Percentiles rank a stretch among this genome's conserved stretches.
These are phyloP conservation scores for Penicillium turbatum DNA, from an alignment of 495 filamentous ascomycete species.

Conservation along the genomic window DNA sequence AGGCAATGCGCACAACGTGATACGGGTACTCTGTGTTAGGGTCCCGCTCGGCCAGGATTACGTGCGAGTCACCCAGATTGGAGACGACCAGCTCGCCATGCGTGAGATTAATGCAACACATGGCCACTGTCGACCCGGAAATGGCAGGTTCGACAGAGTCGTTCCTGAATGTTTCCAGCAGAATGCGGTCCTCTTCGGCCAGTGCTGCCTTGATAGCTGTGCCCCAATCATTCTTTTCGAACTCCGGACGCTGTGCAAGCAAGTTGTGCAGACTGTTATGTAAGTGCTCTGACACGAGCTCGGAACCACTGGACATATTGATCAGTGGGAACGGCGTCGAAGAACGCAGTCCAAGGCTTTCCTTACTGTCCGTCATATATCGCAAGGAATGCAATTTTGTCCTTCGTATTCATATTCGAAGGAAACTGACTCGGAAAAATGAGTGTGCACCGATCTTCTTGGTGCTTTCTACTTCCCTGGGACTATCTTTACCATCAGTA, in stretches of 20 bases:
- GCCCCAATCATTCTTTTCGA: conserved; percentile 29
- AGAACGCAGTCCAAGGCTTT: not conserved
- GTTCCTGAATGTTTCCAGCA: conserved; percentile 27
- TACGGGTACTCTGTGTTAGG: conserved; percentile 27
- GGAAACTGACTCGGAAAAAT: conserved; percentile 33
- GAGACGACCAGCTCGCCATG: conserved; percentile 33
- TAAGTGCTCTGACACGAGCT: conserved; percentile 33
- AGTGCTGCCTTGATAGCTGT: conserved; percentile 34
- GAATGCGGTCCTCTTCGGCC: conserved; percentile 36
- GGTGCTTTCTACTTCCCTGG: conserved; percentile 29
- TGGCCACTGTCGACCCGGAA: conserved; percentile 36
- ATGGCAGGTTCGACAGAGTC: conserved; percentile 26
- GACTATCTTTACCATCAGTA: conserved; percentile 21
- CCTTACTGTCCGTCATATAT: conserved; percentile 44
- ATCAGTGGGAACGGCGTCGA: not conserved
- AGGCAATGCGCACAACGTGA: conserved; percentile 24
- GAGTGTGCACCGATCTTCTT: conserved; percentile 33
- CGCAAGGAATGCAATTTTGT: conserved; percentile 38
- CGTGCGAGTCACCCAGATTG: conserved; percentile 43
- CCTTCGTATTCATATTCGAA: conserved; percentile 20
- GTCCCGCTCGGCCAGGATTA: conserved; percentile 33
- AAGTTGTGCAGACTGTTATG: conserved; percentile 26
- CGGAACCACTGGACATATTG: conserved; percentile 28
- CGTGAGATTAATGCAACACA: conserved; percentile 37
- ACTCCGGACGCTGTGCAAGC: conserved; percentile 30